These are phyloP conservation scores for Strigomonas culicis DNA, from an alignment of 208 protist species.

Conservation along the genomic window DNA sequence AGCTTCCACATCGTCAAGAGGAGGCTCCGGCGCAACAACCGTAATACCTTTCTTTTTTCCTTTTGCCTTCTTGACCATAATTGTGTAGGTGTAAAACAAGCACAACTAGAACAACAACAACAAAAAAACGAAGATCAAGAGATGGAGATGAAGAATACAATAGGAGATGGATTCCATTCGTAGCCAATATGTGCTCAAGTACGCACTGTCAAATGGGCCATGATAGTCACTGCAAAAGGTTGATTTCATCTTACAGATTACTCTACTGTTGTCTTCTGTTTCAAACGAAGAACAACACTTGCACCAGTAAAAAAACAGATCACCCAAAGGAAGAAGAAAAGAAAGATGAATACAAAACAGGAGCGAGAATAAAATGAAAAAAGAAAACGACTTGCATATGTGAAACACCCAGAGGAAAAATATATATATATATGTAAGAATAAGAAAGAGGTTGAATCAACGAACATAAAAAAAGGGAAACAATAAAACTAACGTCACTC, in stretches of 20 bases:
- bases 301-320: no score
- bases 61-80: not conserved
- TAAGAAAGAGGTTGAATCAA: not conserved
- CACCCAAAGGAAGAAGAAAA: not conserved
- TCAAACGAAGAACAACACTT: not conserved
- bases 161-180: not conserved
- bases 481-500: conserved; percentile 3
- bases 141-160: not conserved
- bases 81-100: not conserved
- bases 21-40: not conserved
- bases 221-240: no score
- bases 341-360: conserved; percentile 8
- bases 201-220: no score
- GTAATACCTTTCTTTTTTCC: not conserved
- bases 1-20: not conserved
- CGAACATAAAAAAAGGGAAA: not conserved
- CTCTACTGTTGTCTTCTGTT: not conserved
- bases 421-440: not conserved
- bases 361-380: conserved; percentile 5
- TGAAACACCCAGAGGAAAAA: not conserved
- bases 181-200: not conserved
- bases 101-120: not conserved
- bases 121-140: not conserved
- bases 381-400: not conserved
- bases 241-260: no score